These are phyloP conservation scores for Leptomonas pyrrhocoris DNA, from an alignment of 208 protist genomes.

Conservation along the genomic window DNA sequence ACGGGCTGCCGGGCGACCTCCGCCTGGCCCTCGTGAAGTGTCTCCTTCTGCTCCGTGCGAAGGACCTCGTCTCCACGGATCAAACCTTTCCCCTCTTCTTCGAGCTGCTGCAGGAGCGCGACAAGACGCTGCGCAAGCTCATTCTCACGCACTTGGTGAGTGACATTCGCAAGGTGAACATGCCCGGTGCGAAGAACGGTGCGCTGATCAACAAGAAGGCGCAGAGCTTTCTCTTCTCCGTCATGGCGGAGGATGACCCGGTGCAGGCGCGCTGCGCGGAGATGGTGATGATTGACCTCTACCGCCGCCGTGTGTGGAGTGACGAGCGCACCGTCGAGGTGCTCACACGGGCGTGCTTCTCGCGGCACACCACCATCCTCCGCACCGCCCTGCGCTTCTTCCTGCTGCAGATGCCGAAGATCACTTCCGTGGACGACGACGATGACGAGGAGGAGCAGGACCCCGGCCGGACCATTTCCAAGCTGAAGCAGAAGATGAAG, in stretches of 20 bases:
- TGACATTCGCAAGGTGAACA: conserved; percentile 95
- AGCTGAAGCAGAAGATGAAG: conserved; percentile 92
- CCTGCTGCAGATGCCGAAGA: conserved; percentile 89
- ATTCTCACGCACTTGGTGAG: conserved; percentile 94
- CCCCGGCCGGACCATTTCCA: conserved; percentile 84
- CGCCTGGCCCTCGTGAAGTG: conserved; percentile 89
- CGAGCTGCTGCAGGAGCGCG: conserved; percentile 94
- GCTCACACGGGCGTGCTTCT: conserved; percentile 95
- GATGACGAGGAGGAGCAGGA: conserved; percentile 77
- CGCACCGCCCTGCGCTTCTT: conserved; percentile 97
- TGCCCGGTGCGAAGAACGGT: conserved; percentile 81
- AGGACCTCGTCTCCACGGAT: conserved; percentile 86
- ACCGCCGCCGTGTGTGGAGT: conserved; percentile 95
- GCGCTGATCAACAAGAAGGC: conserved; percentile 93
- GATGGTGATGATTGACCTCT: conserved; percentile 97
- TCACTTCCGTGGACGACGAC: conserved; percentile 78
- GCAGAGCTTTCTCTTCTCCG: conserved; percentile 96
- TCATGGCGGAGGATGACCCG: conserved; percentile 93
- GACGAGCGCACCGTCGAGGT: conserved; percentile 96
- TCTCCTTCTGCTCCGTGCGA: conserved; percentile 94
- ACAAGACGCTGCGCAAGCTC: conserved; percentile 92
- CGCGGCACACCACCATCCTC: conserved; percentile 89
- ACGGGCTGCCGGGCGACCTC: conserved; percentile 80
- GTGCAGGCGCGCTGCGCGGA: conserved; percentile 95
- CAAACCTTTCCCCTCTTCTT: conserved; percentile 95